These are phyloP conservation scores for Brettanomyces naardenensis DNA, from an alignment of 805 yeast genomes.

Conservation along the genomic window DNA sequence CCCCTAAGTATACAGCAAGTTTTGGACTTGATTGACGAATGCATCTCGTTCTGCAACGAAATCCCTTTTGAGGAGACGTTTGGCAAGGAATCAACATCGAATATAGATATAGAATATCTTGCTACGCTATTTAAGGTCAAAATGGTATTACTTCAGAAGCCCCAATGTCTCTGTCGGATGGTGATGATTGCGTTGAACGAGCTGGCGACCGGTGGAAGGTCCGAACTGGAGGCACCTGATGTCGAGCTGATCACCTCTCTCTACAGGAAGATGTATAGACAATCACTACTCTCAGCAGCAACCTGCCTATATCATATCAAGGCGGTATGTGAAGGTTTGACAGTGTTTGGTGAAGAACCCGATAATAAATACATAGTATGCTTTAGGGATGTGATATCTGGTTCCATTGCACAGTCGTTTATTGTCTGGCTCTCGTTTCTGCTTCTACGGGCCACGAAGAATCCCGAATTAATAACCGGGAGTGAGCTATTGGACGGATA, in stretches of 20 bases:
- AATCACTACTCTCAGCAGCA: neutral
- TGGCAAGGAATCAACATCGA: neutral
- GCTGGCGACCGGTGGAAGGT: neutral
- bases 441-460: neutral
- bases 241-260: neutral
- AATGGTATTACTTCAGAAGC: neutral
- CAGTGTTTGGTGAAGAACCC: neutral
- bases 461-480: neutral
- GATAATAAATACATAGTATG: neutral
- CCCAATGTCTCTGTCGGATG: conserved; percentile 1
- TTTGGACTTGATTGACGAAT: neutral
- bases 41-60: neutral
- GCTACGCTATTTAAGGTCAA: neutral
- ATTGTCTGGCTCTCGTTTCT: neutral
- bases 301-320: conserved; percentile 8
- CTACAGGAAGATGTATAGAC: neutral
- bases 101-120: neutral
- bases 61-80: too few species aligned
- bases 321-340: neutral
- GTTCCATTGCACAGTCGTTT: neutral
- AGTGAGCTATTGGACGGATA: neutral
- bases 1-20: neutral
- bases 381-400: neutral
- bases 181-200: neutral
- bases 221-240: neutral